Evolutionary conservation across 129 eudicot genomes (phyloP).

Genomic region (Tagetes patula): DNA sequence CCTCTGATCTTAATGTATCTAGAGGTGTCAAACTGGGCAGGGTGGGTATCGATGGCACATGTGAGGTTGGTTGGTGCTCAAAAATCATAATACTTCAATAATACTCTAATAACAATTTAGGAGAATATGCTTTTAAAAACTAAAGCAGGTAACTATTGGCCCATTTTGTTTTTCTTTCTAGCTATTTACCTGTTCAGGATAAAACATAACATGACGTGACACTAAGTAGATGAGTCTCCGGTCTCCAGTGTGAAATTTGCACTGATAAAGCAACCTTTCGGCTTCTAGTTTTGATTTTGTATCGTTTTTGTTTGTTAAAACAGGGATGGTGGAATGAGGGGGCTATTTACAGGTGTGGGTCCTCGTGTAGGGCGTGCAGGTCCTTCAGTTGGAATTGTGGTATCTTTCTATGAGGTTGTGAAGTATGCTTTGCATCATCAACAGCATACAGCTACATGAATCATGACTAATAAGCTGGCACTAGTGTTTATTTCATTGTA

Average conservation of each 20-base stretch:
- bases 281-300: not conserved
- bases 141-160: too few relatives aligned
- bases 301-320: not conserved
- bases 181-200: too few relatives aligned
- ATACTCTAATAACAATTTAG: too few relatives aligned
- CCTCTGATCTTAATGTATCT: not conserved
- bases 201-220: not conserved
- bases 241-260: not conserved
- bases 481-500: conserved; percentile 23
- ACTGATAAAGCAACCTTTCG: not conserved
- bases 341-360: conserved; percentile 83
- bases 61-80: not conserved
- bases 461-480: conserved; percentile 8
- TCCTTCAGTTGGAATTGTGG: conserved; percentile 89
- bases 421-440: conserved; percentile 62
- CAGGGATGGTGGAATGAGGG: conserved; percentile 86
- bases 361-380: conserved; percentile 97
- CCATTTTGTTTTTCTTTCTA: too few relatives aligned
- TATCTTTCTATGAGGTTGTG: conserved; percentile 90
- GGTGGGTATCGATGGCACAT: not conserved
- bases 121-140: not conserved
- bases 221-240: not conserved
- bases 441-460: conserved; percentile 36
- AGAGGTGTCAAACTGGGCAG: not conserved
- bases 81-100: not conserved